Percentiles rank a stretch among this genome's conserved stretches.
Conservation (phyloP, 225 moss, liverwort and hornwort genomes). For the Physcomitrellopsis africana region DNA sequence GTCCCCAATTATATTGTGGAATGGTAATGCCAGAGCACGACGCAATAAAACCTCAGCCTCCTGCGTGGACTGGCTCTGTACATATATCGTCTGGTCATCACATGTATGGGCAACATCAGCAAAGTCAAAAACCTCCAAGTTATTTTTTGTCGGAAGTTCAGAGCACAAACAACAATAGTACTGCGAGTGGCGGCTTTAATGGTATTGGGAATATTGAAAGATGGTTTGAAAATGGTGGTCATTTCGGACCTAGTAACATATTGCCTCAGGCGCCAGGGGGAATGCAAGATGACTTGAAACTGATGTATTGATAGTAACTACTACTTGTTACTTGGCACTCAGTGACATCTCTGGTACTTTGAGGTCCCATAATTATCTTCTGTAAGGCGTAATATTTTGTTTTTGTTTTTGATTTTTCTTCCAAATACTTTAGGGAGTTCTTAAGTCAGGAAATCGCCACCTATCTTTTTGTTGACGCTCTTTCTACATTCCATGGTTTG, state of each 20-base stretch:
- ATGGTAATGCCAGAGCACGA: constrained; percentile 51
- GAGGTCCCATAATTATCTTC: constrained; percentile 3
- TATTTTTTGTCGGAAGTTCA: constrained; percentile 55
- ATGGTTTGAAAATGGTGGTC: constrained; percentile 58
- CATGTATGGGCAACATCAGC: constrained; percentile 48
- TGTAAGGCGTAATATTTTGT: too few species aligned
- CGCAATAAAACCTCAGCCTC: constrained; percentile 38
- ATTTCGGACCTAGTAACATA: constrained; percentile 37
- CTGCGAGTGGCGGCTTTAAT: constrained; percentile 38
- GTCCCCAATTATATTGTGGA: constrained; percentile 51
- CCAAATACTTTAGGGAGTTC: constrained; percentile 23
- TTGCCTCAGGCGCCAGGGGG: constrained; percentile 44
- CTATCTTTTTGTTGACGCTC: constrained; percentile 20
- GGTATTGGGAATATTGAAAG: constrained; percentile 46
- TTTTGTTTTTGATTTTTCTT: too few species aligned
- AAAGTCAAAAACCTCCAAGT: constrained; percentile 30
- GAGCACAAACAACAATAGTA: constrained; percentile 37
- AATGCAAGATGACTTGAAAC: constrained; percentile 49
- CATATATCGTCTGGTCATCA: constrained; percentile 39
- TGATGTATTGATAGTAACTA: constrained; percentile 40
- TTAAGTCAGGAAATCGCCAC: constrained; percentile 22
- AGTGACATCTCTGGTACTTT: constrained; percentile 24
- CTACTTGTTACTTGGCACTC: constrained; percentile 5
- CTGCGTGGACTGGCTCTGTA: constrained; percentile 35
- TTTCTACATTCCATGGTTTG: constrained; percentile 25